Evolutionary conservation across 257 asterid genomes (phyloP).

Genomic region (Capsicum baccatum): DNA sequence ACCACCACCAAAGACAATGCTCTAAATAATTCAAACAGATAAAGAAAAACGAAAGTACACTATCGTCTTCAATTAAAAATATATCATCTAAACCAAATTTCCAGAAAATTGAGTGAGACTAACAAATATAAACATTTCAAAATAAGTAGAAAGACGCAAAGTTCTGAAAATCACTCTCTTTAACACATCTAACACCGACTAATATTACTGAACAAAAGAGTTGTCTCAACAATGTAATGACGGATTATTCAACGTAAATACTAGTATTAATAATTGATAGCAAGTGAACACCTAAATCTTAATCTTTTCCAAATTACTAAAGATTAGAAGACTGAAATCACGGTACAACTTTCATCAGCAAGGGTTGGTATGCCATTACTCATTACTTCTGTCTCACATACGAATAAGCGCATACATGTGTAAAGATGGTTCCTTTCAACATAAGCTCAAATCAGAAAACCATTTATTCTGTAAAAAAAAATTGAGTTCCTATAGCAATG

Average conservation of each 20-base stretch:
- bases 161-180: not conserved
- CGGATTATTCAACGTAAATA: not conserved
- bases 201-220: not conserved
- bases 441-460: not conserved
- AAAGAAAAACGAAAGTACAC: too few relatives aligned
- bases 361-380: not conserved
- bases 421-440: not conserved
- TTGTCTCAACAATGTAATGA: not conserved
- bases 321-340: not conserved
- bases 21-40: too few relatives aligned
- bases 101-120: not conserved
- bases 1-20: too few relatives aligned
- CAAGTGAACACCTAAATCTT: not conserved
- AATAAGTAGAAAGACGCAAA: not conserved
- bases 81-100: too few relatives aligned
- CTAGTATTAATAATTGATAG: not conserved
- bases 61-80: too few relatives aligned
- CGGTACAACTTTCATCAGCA: too few relatives aligned
- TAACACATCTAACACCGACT: not conserved
- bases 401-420: not conserved
- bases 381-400: not conserved
- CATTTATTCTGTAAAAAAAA: not conserved
- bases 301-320: not conserved
- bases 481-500: not conserved
- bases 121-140: conserved; percentile 8